Percentiles rank a stretch among this genome's conserved stretches.
phyloP scores from a whole-genome alignment of 306 rosid species.

The Vigna hirtella region DNA sequence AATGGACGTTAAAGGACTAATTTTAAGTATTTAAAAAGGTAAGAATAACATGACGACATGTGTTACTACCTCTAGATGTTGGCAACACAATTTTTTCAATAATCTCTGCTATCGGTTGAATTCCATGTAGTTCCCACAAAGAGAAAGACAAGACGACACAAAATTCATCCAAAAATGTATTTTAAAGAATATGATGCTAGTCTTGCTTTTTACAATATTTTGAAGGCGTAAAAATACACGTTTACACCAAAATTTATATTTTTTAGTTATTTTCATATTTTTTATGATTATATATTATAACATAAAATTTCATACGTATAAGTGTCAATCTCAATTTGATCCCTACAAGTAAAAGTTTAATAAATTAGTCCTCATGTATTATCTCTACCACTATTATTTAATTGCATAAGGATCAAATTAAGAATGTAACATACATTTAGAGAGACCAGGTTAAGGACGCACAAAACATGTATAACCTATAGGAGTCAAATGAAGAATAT shows the following conservation, averaged over 20 bases:
- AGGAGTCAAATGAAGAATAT: too few relatives aligned
- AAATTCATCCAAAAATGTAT: neutral
- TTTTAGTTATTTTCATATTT: neutral
- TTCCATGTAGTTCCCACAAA: neutral
- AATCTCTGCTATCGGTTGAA: neutral
- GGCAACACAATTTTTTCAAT: neutral
- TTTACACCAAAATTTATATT: neutral
- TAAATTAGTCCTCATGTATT: too few relatives aligned
- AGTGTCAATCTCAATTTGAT: too few relatives aligned
- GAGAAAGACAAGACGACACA: neutral
- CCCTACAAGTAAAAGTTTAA: too few relatives aligned
- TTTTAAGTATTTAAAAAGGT: neutral
- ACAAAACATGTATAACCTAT: too few relatives aligned
- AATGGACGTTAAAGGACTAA: constrained; percentile 7
- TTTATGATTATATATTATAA: neutral
- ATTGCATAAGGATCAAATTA: too few relatives aligned
- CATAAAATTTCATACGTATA: too few relatives aligned
- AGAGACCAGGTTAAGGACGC: too few relatives aligned
- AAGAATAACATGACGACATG: neutral
- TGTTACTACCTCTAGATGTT: neutral
- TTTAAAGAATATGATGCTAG: neutral
- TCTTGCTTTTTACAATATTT: neutral
- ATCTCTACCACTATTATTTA: too few relatives aligned
- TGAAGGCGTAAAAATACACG: neutral
- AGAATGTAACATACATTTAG: too few relatives aligned